Evolutionary conservation across 148 eudicot genomes (phyloP).

Genomic region (Polygonum aviculare): DNA sequence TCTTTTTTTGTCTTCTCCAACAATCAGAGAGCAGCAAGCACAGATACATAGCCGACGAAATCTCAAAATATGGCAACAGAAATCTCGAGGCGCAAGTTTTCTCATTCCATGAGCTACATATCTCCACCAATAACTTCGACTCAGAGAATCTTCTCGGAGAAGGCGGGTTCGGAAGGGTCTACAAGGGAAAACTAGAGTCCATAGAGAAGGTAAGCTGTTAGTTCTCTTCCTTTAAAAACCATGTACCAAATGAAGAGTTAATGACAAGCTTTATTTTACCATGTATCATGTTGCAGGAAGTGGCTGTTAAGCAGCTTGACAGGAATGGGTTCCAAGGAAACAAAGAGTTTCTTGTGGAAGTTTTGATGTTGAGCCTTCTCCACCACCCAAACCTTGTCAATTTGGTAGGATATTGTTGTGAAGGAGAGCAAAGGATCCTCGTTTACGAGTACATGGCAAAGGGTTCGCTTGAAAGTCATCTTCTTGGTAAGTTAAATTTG

Average conservation of each 20-base stretch:
- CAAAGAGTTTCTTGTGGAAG: slow-evolving; percentile 70
- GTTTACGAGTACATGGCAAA: slow-evolving; percentile 68
- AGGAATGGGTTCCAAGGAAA: slow-evolving; percentile 74
- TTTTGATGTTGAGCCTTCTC: slow-evolving; percentile 60
- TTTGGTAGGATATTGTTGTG: slow-evolving; percentile 66
- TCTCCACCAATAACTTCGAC: slow-evolving; percentile 51
- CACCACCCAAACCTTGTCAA: slow-evolving; percentile 59
- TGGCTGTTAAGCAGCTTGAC: slow-evolving; percentile 71
- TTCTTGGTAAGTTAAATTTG: slow-evolving; percentile 35
- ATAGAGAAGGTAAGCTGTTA: slow-evolving; percentile 26
- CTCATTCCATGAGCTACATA: slow-evolving; percentile 39
- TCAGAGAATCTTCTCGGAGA: slow-evolving; percentile 52
- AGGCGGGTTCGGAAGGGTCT: slow-evolving; percentile 88
- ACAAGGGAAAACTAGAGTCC: slow-evolving; percentile 43
- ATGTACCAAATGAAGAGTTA: not conserved
- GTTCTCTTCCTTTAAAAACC: not conserved
- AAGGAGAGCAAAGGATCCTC: slow-evolving; percentile 55
- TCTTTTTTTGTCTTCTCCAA: not conserved
- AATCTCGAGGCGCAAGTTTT: slow-evolving; percentile 46
- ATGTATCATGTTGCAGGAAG: slow-evolving; percentile 26
- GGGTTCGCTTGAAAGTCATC: slow-evolving; percentile 77
- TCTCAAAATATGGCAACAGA: slow-evolving; percentile 53
- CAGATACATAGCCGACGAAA: slow-evolving; percentile 60
- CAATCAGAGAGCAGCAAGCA: slow-evolving; percentile 58
- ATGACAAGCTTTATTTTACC: not conserved